A percentile compares a stretch with the other conserved stretches of the same genome.
Conservation (phyloP, 208 protist genomes). For the Leishmania martiniquensis region DNA sequence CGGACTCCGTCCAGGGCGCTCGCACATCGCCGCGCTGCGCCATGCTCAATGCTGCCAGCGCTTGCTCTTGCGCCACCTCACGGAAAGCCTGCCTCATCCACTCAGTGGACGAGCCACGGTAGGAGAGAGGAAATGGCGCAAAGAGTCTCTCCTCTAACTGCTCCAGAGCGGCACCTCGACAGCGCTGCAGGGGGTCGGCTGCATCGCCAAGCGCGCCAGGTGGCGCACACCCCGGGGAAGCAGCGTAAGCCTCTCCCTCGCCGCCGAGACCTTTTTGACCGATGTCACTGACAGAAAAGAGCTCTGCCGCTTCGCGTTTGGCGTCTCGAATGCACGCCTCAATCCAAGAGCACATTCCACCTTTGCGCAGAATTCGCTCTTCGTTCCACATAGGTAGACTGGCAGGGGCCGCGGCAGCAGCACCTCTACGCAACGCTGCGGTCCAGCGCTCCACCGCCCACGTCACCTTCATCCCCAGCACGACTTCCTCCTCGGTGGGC, state of each 20-base stretch:
- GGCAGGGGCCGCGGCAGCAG: not conserved
- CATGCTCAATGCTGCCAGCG: not conserved
- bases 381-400: conserved; percentile 8
- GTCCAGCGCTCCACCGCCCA: conserved; percentile 44
- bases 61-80: conserved; percentile 28
- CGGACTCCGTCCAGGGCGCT: not conserved
- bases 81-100: conserved; percentile 45
- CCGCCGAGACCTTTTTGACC: not conserved
- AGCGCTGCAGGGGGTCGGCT: not conserved
- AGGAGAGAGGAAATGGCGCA: conserved; percentile 17
- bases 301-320: not conserved
- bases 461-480: conserved; percentile 39
- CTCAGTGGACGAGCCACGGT: conserved; percentile 32
- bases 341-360: not conserved
- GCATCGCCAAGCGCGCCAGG: not conserved
- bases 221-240: not conserved
- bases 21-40: not conserved
- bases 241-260: not conserved
- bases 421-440: not conserved
- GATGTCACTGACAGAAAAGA: not conserved
- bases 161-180: not conserved
- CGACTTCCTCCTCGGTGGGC: conserved; percentile 28
- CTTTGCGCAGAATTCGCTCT: not conserved
- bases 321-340: not conserved
- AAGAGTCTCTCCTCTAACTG: conserved; percentile 28